Evolutionary conservation across 352 stramenopile species (phyloP).

Genomic region (Globisporangium cylindrosporum): DNA sequence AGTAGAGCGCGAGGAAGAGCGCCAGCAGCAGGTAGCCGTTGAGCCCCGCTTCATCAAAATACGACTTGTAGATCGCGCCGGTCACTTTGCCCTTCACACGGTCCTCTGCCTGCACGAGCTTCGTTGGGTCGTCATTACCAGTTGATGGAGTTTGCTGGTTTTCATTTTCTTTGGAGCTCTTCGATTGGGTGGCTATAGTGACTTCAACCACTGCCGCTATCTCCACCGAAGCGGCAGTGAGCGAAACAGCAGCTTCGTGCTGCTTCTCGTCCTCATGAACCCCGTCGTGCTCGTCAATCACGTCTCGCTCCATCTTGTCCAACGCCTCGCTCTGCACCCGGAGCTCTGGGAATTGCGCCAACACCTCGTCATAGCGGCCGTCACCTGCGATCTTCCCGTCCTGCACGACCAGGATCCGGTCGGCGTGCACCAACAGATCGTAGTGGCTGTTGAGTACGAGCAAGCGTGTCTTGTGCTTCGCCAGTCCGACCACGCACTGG

Average conservation of each 20-base stretch:
- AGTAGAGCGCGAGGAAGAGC: not conserved
- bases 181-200: not conserved
- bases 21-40: slow-evolving; percentile 18
- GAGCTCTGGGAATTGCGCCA: slow-evolving; percentile 32
- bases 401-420: slow-evolving; percentile 60
- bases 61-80: slow-evolving; percentile 27
- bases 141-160: not conserved
- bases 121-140: not conserved
- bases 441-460: slow-evolving; percentile 93
- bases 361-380: slow-evolving; percentile 69
- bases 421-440: slow-evolving; percentile 68
- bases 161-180: not conserved
- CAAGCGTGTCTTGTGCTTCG: slow-evolving; percentile 69
- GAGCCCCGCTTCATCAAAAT: slow-evolving; percentile 34
- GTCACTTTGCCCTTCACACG: slow-evolving; percentile 31
- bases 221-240: not conserved
- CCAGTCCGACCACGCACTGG: slow-evolving; percentile 75
- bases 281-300: slow-evolving; percentile 7
- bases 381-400: slow-evolving; percentile 78
- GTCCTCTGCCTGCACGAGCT: slow-evolving; percentile 31
- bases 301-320: slow-evolving; percentile 6
- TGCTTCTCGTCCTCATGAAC: not conserved
- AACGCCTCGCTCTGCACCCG: slow-evolving; percentile 8
- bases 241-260: not conserved
- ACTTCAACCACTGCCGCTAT: not conserved